Conservation (phyloP, 2,329 filamentous ascomycete species). For the Xylariaceae sp. region DNA sequence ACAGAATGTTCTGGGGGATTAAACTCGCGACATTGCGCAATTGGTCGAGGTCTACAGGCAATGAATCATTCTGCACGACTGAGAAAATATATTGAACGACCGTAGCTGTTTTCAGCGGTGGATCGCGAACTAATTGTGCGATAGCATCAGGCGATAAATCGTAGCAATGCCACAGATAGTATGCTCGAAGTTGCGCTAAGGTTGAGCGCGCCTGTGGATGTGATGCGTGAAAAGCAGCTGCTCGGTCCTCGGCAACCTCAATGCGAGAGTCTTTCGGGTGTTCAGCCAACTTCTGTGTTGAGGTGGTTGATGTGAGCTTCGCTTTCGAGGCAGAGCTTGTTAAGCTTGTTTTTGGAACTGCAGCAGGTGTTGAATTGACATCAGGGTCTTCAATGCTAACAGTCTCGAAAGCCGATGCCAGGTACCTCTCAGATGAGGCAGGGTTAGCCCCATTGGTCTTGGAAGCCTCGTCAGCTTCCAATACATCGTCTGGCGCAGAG, state of each 20-base stretch:
- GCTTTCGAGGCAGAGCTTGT: not conserved
- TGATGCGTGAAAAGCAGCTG: constrained; percentile 44
- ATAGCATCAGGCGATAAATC: constrained; percentile 55
- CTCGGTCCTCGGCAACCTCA: constrained; percentile 49
- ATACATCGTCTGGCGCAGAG: not conserved
- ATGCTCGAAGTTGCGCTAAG: constrained; percentile 57
- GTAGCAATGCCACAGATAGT: constrained; percentile 68
- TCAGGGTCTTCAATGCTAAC: constrained; percentile 35
- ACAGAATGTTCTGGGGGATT: constrained; percentile 34
- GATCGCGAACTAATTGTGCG: constrained; percentile 62
- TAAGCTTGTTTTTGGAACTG: not conserved
- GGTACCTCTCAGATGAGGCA: constrained; percentile 23
- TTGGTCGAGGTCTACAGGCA: constrained; percentile 53
- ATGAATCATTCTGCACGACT: constrained; percentile 55
- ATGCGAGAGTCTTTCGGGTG: constrained; percentile 49
- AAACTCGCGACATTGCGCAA: constrained; percentile 49
- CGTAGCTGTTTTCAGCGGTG: constrained; percentile 62
- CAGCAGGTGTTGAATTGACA: not conserved
- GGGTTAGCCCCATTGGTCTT: not conserved
- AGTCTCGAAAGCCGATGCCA: constrained; percentile 31
- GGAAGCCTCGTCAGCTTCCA: constrained; percentile 25
- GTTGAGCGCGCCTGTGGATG: constrained; percentile 28
- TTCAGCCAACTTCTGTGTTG: not conserved
- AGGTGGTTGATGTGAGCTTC: constrained; percentile 11
- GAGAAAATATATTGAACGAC: constrained; percentile 65